Percentiles rank a stretch among this genome's conserved stretches.
Evolutionary conservation across 345 rosid genomes (phyloP).

Genomic region (Hevea brasiliensis): DNA sequence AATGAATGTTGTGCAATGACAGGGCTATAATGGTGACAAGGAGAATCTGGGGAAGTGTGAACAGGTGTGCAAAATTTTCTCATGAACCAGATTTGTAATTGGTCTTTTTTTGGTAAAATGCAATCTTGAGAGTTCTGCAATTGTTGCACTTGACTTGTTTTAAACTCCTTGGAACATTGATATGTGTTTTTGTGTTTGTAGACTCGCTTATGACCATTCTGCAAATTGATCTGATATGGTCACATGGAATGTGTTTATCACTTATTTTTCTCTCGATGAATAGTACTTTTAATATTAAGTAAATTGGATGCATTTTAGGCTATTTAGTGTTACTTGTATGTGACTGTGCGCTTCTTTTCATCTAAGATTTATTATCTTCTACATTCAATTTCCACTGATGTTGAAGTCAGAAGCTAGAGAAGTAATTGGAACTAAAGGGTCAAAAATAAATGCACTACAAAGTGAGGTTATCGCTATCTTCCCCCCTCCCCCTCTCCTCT

Average conservation of each 20-base stretch:
- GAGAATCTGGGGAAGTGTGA: conserved; percentile 90
- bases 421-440: not conserved
- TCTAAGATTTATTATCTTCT: not conserved
- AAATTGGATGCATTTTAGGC: too few relatives aligned
- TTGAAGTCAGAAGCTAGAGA: not conserved
- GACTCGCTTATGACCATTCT: conserved; percentile 1
- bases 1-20: not conserved
- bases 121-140: conserved; percentile 2
- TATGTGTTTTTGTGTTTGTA: conserved; percentile 1
- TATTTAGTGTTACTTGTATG: not conserved
- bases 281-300: not conserved
- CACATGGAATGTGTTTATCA: not conserved
- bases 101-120: conserved; percentile 5
- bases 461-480: too few relatives aligned
- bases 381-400: not conserved
- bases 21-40: conserved; percentile 86
- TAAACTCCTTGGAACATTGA: conserved; percentile 3
- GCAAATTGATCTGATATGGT: not conserved
- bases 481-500: too few relatives aligned
- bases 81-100: conserved; percentile 3
- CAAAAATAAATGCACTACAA: not conserved
- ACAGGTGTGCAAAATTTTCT: conserved; percentile 57
- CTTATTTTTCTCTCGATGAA: not conserved
- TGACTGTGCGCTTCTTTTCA: not conserved
- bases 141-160: conserved; percentile 2